Conservation (phyloP, 2,329 filamentous ascomycete species). For the Mollisia scopiformis region DNA sequence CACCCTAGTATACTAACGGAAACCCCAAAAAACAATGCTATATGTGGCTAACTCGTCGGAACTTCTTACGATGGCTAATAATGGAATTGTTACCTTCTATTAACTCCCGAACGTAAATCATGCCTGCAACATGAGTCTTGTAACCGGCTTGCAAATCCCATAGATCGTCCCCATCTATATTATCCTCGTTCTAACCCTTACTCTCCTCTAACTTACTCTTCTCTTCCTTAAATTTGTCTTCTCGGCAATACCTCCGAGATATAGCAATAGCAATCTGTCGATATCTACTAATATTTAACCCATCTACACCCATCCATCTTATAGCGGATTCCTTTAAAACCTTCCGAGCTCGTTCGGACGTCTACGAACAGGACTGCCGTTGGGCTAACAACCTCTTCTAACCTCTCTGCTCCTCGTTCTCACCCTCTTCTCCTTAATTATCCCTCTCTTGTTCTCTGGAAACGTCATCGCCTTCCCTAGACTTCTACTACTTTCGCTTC, state of each 20-base stretch:
- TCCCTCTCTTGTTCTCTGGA: background rate
- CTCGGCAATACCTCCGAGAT: conserved; percentile 9
- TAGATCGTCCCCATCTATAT: background rate
- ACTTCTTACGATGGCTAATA: conserved; percentile 14
- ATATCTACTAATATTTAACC: conserved; percentile 16
- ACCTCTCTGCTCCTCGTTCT: background rate
- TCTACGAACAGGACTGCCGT: background rate
- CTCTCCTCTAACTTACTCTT: conserved; percentile 7
- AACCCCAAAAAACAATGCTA: conserved; percentile 15
- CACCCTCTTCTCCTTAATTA: background rate
- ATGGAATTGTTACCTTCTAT: conserved; percentile 18
- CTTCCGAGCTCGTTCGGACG: conserved; percentile 9
- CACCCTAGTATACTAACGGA: conserved; percentile 8
- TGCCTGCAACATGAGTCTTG: background rate
- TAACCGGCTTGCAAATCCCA: background rate
- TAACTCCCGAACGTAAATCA: conserved; percentile 13
- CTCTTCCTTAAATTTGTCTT: conserved; percentile 6
- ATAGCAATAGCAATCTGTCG: conserved; percentile 6
- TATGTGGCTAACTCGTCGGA: conserved; percentile 4
- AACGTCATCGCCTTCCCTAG: background rate
- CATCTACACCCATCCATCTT: conserved; percentile 4
- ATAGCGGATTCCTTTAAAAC: conserved; percentile 8
- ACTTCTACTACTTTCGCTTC: conserved; percentile 5
- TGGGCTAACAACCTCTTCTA: background rate
- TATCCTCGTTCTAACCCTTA: conserved; percentile 8